These are phyloP conservation scores for Acanthamoeba culbertsoni DNA, from an alignment of 208 protist species.

Conservation along the genomic window DNA sequence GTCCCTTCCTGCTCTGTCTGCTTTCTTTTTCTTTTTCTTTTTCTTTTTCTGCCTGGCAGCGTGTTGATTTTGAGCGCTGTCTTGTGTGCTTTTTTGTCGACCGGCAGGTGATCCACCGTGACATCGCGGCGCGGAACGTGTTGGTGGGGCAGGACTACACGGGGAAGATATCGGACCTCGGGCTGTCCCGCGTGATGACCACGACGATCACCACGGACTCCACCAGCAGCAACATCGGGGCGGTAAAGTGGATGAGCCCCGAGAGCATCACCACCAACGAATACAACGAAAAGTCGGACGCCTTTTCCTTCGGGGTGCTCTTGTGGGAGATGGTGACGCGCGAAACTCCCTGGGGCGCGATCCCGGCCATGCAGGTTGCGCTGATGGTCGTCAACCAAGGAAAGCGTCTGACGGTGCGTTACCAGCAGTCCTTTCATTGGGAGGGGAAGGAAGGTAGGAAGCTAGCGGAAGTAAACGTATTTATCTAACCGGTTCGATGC, in stretches of 20 bases:
- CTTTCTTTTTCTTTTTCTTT: neutral
- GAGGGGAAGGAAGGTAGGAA: too few relatives aligned
- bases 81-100: too few relatives aligned
- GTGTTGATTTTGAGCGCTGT: too few relatives aligned
- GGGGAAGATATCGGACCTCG: slow-evolving; percentile 16
- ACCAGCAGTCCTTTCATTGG: neutral
- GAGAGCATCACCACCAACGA: slow-evolving; percentile 15
- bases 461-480: too few relatives aligned
- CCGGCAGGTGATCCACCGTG: slow-evolving; percentile 44
- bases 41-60: too few relatives aligned
- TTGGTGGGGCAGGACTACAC: slow-evolving; percentile 45
- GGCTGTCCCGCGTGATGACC: neutral
- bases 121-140: slow-evolving; percentile 37
- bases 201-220: neutral
- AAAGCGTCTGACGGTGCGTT: neutral
- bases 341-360: neutral
- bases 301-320: slow-evolving; percentile 24
- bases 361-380: neutral
- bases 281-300: slow-evolving; percentile 45
- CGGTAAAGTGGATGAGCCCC: slow-evolving; percentile 52
- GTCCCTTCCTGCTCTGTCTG: neutral
- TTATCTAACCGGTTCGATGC: too few relatives aligned
- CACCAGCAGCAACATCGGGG: slow-evolving; percentile 21
- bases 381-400: neutral
- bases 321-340: neutral